Conservation (phyloP, 495 filamentous ascomycete species). For the Tuber umbilicatum region DNA sequence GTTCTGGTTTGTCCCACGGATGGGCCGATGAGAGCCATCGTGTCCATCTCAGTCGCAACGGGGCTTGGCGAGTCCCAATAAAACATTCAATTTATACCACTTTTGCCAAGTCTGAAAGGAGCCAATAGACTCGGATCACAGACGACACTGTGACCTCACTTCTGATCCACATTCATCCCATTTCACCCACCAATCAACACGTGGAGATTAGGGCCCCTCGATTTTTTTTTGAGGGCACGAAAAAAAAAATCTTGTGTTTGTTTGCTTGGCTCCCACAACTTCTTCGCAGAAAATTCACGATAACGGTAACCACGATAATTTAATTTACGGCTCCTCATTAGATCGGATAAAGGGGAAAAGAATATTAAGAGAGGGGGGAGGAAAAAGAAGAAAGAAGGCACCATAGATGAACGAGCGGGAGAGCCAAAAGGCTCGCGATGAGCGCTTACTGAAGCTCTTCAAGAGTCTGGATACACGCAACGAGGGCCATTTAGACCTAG, state of each 20-base stretch:
- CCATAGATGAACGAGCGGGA: slow-evolving; percentile 31
- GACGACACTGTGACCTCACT: neutral
- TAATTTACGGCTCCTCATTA: neutral
- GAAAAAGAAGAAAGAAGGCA: neutral
- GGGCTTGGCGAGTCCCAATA: neutral
- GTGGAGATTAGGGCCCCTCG: neutral
- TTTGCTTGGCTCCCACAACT: neutral
- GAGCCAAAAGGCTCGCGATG: slow-evolving; percentile 37
- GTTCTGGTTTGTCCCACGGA: neutral
- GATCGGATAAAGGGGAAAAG: neutral
- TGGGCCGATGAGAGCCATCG: slow-evolving; percentile 4
- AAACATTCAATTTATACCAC: neutral
- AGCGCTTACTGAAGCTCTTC: slow-evolving; percentile 31
- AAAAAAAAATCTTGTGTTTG: neutral
- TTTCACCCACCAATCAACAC: slow-evolving; percentile 1
- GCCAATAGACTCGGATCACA: slow-evolving; percentile 1
- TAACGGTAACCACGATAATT: neutral
- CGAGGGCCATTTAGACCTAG: slow-evolving; percentile 72
- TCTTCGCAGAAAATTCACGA: neutral
- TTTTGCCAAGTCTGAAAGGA: neutral
- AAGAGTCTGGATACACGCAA: slow-evolving; percentile 63
- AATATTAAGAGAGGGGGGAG: neutral
- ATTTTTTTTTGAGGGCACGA: too few relatives aligned
- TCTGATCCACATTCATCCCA: neutral
- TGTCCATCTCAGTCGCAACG: neutral